Evolutionary conservation across 192 early-diverging fungal species (phyloP), one percentile per base, ranked within the genome.

Genomic region (Lobosporangium transversale): DNA sequence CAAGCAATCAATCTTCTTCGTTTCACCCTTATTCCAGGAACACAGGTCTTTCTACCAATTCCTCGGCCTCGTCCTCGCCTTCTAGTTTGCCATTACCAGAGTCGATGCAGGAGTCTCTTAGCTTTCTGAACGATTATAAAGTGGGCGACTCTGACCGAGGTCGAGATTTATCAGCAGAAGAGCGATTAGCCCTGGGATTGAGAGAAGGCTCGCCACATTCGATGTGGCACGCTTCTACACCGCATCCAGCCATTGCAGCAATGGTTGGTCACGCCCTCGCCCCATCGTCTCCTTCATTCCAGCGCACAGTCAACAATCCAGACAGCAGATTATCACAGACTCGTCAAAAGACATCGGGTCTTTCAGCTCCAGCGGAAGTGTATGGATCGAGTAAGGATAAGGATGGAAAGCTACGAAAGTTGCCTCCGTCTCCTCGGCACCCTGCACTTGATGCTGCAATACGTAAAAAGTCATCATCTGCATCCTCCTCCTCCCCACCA

Each of bases 91-190:
- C 73, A 17, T 14, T 76, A 0, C 73, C 73, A 6, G 73, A 76
- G 8, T 10, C 73, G 3, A 76, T 76, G 73, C 73, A 76, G 18
- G 73, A 76, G 40, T 76, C 73, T 2, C 50, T 76, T 8, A 76
- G 73, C n/a, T 76, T 76, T 21, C 54, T 76, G 55, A 57, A 62
- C 31, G 73, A 76, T 30, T 76, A 76, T 40, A 76, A 67, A 36
- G 30, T 59, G 24, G 59, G 48, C 1, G 73, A 66, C 1, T 2
- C 33, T 23, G 73, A 76, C 10, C 42, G 53, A 15, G 63, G 37
- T 3, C 50, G 51, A 12, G 42, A 42, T 15, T 27, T 21, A 1
- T 55, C 45, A 4, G 7, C 70, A 18, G 53, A 44, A 12, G 49
- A 57, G 17, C 23, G 42, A 32, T 27, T n/a, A 40, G 11, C 33